Conservation (phyloP, 148 eudicot species). For the Vaccinium macrocarpon region DNA sequence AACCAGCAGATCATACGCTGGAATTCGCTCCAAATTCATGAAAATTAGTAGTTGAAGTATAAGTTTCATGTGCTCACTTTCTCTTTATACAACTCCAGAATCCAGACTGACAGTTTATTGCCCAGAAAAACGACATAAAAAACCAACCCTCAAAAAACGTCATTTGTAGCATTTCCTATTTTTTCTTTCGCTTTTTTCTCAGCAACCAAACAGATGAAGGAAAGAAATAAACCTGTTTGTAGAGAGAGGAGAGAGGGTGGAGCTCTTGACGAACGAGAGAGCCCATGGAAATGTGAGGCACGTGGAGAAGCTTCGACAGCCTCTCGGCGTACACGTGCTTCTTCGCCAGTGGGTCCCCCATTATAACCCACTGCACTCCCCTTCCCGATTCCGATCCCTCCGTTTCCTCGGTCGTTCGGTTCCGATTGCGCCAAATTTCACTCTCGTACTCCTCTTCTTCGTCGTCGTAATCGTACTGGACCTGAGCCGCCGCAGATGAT, state of each 20-base stretch:
- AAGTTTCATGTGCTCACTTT: neutral
- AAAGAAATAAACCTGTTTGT: conserved; percentile 47
- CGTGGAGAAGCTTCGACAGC: conserved; percentile 69
- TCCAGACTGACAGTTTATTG: neutral
- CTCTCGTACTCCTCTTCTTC: conserved; percentile 23
- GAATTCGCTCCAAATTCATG: neutral
- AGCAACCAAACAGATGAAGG: neutral
- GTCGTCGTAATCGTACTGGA: conserved; percentile 43
- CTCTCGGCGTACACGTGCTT: conserved; percentile 70
- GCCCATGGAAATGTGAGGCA: conserved; percentile 83
- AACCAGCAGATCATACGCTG: neutral
- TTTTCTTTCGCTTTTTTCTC: neutral
- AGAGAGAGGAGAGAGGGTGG: conserved; percentile 58
- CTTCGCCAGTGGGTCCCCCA: conserved; percentile 74
- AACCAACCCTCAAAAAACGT: neutral
- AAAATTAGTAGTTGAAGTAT: neutral
- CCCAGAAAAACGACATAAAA: neutral
- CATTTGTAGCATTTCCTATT: neutral
- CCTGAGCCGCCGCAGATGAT: conserved; percentile 42
- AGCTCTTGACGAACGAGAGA: conserved; percentile 77
- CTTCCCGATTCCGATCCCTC: conserved; percentile 55
- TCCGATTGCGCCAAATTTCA: neutral
- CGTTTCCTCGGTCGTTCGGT: conserved; percentile 33
- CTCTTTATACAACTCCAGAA: too few relatives aligned
- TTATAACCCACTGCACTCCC: conserved; percentile 85